phyloP scores from a whole-genome alignment of 148 eudicot species.

The Polygonum maritimum region DNA sequence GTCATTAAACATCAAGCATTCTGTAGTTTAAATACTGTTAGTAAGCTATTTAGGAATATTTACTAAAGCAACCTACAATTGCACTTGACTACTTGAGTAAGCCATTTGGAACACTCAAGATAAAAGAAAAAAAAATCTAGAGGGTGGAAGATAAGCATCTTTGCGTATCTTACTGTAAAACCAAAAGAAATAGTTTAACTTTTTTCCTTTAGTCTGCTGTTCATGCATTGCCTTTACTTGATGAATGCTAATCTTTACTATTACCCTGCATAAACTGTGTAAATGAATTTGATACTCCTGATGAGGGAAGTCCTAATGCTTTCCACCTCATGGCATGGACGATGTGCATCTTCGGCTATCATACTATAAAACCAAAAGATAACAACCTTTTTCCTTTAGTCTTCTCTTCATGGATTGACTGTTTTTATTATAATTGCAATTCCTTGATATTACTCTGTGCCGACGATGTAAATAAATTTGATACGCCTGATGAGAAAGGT shows the following conservation, averaged over 20 bases:
- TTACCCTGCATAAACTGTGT: too few species aligned
- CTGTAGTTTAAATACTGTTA: neutral
- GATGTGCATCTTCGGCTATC: too few species aligned
- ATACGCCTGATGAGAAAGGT: neutral
- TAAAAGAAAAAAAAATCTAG: neutral
- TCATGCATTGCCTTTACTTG: neutral
- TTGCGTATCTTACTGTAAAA: neutral
- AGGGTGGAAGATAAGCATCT: neutral
- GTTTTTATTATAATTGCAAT: too few species aligned
- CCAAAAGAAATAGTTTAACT: neutral
- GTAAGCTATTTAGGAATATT: neutral
- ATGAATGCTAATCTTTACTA: neutral
- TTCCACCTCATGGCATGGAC: conserved; percentile 12
- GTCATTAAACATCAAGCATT: neutral
- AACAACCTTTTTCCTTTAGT: too few species aligned
- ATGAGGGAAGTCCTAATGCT: neutral
- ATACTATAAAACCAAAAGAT: too few species aligned
- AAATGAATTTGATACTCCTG: neutral
- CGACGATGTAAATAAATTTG: neutral
- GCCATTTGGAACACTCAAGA: neutral
- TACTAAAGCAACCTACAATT: neutral
- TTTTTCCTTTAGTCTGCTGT: neutral
- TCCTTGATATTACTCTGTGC: too few species aligned
- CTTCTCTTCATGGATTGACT: too few species aligned
- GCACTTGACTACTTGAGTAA: neutral